Evolutionary conservation across 257 asterid species (phyloP).

Genomic region (Ocimum tenuiflorum): DNA sequence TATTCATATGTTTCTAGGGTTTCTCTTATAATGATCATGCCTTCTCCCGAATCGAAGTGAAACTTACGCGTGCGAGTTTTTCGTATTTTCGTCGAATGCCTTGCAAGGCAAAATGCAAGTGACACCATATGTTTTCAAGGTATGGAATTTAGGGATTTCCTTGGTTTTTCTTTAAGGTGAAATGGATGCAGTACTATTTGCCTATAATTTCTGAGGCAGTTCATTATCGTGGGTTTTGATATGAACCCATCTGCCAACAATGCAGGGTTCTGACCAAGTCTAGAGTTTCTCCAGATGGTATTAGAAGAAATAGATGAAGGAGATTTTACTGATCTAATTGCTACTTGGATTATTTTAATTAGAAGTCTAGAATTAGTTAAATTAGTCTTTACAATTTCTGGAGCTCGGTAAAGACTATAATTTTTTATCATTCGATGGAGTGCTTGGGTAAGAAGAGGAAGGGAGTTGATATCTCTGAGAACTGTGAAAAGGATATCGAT

Average conservation of each 20-base stretch:
- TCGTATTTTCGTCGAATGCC: slow-evolving; percentile 27
- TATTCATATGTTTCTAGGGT: slow-evolving; percentile 29
- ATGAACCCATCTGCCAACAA: slow-evolving; percentile 1
- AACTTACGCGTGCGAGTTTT: background rate
- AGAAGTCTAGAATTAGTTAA: background rate
- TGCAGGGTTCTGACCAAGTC: slow-evolving; percentile 32
- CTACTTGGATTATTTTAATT: slow-evolving; percentile 13
- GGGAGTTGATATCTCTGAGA: slow-evolving; percentile 44
- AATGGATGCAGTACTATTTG: background rate
- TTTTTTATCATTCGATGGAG: slow-evolving; percentile 31
- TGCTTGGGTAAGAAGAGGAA: slow-evolving; percentile 73
- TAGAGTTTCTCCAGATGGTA: slow-evolving; percentile 6
- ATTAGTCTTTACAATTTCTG: slow-evolving; percentile 11
- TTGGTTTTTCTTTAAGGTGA: background rate
- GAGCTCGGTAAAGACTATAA: background rate
- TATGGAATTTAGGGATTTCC: slow-evolving; percentile 13
- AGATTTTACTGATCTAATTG: background rate
- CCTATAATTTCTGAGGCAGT: background rate
- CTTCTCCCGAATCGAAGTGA: slow-evolving; percentile 10
- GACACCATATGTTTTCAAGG: slow-evolving; percentile 30
- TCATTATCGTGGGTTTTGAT: slow-evolving; percentile 6
- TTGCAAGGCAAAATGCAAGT: slow-evolving; percentile 30
- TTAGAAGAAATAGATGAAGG: background rate
- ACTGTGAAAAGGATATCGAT: slow-evolving; percentile 16
- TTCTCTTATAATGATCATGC: slow-evolving; percentile 12